Conservation (phyloP, 2,329 filamentous ascomycete species). For the Neobulgaria alba region DNA sequence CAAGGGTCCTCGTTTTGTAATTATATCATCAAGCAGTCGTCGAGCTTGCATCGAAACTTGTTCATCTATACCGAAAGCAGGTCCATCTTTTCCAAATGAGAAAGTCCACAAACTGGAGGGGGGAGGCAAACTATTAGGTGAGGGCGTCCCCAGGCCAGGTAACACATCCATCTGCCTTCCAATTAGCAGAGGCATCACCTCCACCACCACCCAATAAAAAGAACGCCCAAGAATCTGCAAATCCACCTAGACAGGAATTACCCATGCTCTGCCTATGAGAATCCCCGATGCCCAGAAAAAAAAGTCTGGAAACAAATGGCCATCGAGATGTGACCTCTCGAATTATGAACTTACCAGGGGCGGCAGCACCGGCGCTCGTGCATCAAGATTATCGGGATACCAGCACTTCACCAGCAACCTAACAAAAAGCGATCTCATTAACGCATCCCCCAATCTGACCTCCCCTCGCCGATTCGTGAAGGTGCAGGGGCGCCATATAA, state of each 20-base stretch:
- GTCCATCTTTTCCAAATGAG: neutral
- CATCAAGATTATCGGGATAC: neutral
- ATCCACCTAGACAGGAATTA: too few relatives aligned
- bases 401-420: constrained; percentile 11
- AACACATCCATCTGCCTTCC: neutral
- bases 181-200: too few relatives aligned
- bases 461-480: neutral
- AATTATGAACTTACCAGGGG: neutral
- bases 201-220: too few relatives aligned
- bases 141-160: neutral
- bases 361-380: neutral
- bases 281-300: too few relatives aligned
- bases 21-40: constrained; percentile 7
- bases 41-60: constrained; percentile 7
- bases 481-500: neutral
- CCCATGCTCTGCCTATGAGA: too few relatives aligned
- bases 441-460: neutral
- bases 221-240: too few relatives aligned
- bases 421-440: neutral
- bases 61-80: constrained; percentile 3
- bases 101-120: neutral
- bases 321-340: neutral
- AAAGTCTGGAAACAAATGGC: too few relatives aligned
- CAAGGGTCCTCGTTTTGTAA: constrained; percentile 5
- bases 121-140: neutral